Evolutionary conservation across 768 basidiomycete species (phyloP), one percentile per base, ranked within the genome.

Genomic region (Amanita brunnescens): DNA sequence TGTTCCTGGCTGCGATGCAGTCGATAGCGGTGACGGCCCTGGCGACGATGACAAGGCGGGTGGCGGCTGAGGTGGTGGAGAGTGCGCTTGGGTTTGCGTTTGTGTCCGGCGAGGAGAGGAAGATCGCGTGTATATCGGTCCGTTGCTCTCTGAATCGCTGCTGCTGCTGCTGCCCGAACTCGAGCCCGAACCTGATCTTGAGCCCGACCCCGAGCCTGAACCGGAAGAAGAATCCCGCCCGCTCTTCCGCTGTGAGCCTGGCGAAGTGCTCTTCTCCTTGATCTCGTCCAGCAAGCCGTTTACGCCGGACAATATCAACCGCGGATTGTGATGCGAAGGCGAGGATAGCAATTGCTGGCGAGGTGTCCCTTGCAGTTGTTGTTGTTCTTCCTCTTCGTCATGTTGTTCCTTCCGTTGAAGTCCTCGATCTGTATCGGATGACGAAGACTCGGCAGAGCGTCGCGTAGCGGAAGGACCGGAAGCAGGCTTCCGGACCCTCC

Each of bases 231-330:
- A 26, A 5, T 16, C 18, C 7, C 21, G 26, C n/a, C 18, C 12
- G 10, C 33, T 16, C 12, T 30, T 13, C 47, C 32, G 18, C n/a
- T n/a, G n/a, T 10, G 39, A 12, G 13, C 54, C 32, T 14, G 57
- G 51, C 16, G 53, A 47, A 18, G 58, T 63, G 41, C 58, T 67
- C 57, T 61, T 61, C 57, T 62, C 60, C 48, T 62, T 57, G 49
- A 64, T 66, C 10, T 53, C 58, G 14, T 56, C 56, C 37, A 64
- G 41, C 16, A 62, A 16, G 41, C 33, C 33, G 14, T n/a, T 37
- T 39, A 29, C 26, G 5, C 26, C 26, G 3, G 26, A n/a, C n/a
- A n/a, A 26, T 46, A 8, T 20, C 23, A 13, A 13, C 16, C 23
- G 29, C 5, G 12, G 9, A 24, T 6, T 12, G 3, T 14, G 21